phyloP scores from a whole-genome alignment of 139 green algal genomes.

The Pseudopediastrum boryanum region DNA sequence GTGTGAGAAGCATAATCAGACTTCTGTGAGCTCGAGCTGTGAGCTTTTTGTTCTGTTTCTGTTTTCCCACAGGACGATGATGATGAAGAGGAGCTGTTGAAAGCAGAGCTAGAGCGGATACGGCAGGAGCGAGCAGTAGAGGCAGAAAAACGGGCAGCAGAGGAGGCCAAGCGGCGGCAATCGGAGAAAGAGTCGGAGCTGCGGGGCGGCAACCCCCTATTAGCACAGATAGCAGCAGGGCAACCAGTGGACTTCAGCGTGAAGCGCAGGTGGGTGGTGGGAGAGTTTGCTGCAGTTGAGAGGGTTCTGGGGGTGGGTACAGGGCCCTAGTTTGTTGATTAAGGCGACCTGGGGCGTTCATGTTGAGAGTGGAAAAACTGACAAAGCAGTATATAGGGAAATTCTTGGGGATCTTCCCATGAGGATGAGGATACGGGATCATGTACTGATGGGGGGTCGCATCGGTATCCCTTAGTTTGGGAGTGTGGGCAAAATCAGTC shows the following conservation, averaged over 20 bases:
- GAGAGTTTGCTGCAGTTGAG: background rate
- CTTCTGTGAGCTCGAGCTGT: background rate
- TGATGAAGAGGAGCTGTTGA: constrained; percentile 92
- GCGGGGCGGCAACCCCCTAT: constrained; percentile 89
- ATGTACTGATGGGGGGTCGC: too few relatives aligned
- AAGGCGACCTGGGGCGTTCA: too few relatives aligned
- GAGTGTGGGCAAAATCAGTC: too few relatives aligned
- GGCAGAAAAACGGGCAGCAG: constrained; percentile 45
- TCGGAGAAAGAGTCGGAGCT: constrained; percentile 77
- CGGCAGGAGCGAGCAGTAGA: constrained; percentile 83
- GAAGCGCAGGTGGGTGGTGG: constrained; percentile 16
- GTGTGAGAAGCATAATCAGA: too few relatives aligned
- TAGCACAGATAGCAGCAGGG: constrained; percentile 51
- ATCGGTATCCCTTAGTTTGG: too few relatives aligned
- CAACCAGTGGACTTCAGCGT: constrained; percentile 43
- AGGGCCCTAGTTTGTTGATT: too few relatives aligned
- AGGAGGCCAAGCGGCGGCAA: constrained; percentile 55
- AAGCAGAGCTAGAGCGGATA: constrained; percentile 95
- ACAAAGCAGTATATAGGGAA: too few relatives aligned
- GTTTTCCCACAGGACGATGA: constrained; percentile 34
- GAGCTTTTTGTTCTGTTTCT: background rate
- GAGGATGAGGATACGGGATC: too few relatives aligned
- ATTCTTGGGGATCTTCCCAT: too few relatives aligned
- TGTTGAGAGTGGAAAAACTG: too few relatives aligned
- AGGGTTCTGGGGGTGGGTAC: constrained; percentile 30